phyloP scores from a whole-genome alignment of 441 rosid species.

The Adansonia madagascariensis region DNA sequence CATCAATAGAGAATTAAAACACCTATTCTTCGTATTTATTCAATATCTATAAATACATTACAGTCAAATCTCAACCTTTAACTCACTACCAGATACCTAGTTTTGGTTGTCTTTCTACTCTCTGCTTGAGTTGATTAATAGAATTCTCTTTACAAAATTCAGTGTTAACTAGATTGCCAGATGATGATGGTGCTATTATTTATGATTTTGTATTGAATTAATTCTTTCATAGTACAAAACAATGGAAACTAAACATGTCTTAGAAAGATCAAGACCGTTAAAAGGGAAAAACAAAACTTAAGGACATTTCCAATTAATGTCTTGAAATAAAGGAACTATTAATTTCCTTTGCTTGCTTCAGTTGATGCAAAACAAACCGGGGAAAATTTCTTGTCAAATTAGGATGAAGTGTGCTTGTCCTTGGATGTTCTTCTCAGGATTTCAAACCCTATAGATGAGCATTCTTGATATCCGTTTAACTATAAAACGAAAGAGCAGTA shows the following conservation, averaged over 20 bases:
- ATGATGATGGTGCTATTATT: neutral
- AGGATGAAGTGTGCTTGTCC: neutral
- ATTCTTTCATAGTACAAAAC: slow-evolving; percentile 11
- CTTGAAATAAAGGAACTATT: neutral
- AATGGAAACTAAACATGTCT: neutral
- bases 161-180: neutral
- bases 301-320: neutral
- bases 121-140: neutral
- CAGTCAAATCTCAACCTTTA: neutral
- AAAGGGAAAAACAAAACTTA: neutral
- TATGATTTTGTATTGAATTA: neutral
- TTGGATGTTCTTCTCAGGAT: neutral
- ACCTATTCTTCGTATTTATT: neutral
- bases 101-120: neutral
- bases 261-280: neutral
- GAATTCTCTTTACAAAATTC: neutral
- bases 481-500: neutral
- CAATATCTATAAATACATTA: neutral
- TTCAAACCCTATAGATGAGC: neutral
- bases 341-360: neutral
- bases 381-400: neutral
- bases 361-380: neutral
- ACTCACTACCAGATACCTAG: neutral
- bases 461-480: neutral
- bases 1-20: neutral